Evolutionary conservation across 306 rosid species (phyloP), one percentile per base, ranked within the genome.

Genomic region (Pterocarpus macrocarpus): DNA sequence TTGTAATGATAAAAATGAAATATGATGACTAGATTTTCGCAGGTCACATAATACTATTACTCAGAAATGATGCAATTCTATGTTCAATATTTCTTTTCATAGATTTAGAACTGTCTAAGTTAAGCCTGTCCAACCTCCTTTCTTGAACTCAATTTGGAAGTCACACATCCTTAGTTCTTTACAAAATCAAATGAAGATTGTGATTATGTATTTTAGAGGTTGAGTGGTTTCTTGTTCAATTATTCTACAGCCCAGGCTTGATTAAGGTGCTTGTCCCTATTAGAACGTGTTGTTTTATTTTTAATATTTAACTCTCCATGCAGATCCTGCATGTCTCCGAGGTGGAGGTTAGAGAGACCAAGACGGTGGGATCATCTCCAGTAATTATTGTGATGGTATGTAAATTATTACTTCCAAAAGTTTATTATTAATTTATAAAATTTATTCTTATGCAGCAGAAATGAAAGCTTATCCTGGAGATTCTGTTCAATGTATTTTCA

Each of bases 271-370:
- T 55, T 80, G 55, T 58, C 52, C 34, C 64, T 57, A 47, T 49
- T 39, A 77, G 35, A 52, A 28, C 65, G 12, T 64, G 28, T 30
- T 13, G 8, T 69, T 7, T n/a, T 44, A 41, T 73, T 79, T 74
- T n/a, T 79, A 55, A 71, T 73, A 67, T 47, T 64, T 75, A 81
- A 59, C 17, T 73, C 82, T 45, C 64, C 17, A 44, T 86, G 86
- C 90, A 93, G 98, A 93, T 95, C 83, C 88, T 95, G 75, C 98
- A 93, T 85, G 85, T 95, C 71, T 90, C 97, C 2, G 99, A 95
- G 0, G 91, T 82, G 45, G 94, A 93, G 43, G 90, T 93, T 70
- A 85, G 80, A 83, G 99, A 95, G 80, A 83, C 90, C 69, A 95
- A 95, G 94, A 86, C 93, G 90, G 77, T 93, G 91, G 99, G 92